These are phyloP conservation scores for Aspergillus ellipticus DNA, from an alignment of 495 filamentous ascomycete genomes.

Conservation along the genomic window DNA sequence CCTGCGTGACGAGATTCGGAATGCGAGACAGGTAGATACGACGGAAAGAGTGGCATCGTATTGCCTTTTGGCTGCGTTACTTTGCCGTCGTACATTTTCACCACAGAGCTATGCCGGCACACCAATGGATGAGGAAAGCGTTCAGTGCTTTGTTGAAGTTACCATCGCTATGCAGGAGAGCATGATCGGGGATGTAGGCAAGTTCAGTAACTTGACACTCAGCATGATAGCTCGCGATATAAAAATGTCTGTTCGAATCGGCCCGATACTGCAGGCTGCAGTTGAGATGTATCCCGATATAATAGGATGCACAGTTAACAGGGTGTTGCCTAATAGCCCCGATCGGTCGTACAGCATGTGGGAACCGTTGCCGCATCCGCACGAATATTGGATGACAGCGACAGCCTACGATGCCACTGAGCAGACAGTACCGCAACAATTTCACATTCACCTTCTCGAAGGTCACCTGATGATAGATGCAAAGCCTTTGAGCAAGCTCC, in stretches of 20 bases:
- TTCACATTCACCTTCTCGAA: constrained; percentile 53
- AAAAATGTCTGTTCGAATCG: constrained; percentile 39
- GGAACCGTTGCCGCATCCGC: constrained; percentile 9
- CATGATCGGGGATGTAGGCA: constrained; percentile 15
- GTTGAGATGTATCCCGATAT: constrained; percentile 22
- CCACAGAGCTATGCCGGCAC: constrained; percentile 15
- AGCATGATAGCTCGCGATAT: constrained; percentile 46
- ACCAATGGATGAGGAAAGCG: constrained; percentile 13
- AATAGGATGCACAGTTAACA: constrained; percentile 16
- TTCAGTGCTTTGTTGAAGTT: constrained; percentile 35
- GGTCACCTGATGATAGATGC: constrained; percentile 57
- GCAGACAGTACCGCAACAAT: constrained; percentile 10
- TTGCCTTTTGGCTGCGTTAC: constrained; percentile 27
- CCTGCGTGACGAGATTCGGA: constrained; percentile 43
- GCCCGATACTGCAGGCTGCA: constrained; percentile 20
- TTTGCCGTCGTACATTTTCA: constrained; percentile 37
- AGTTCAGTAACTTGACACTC: constrained; percentile 9
- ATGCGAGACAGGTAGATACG: constrained; percentile 33
- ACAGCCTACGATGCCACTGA: constrained; percentile 10
- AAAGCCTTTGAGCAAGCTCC: constrained; percentile 46
- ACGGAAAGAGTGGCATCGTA: constrained; percentile 26
- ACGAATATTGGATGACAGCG: constrained; percentile 27
- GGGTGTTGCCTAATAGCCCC: constrained; percentile 9
- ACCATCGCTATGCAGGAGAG: constrained; percentile 36
- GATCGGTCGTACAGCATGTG: constrained; percentile 25